Evolutionary conservation across 768 basidiomycete genomes (phyloP).

Genomic region (Rhodotorula kratochvilovae): DNA sequence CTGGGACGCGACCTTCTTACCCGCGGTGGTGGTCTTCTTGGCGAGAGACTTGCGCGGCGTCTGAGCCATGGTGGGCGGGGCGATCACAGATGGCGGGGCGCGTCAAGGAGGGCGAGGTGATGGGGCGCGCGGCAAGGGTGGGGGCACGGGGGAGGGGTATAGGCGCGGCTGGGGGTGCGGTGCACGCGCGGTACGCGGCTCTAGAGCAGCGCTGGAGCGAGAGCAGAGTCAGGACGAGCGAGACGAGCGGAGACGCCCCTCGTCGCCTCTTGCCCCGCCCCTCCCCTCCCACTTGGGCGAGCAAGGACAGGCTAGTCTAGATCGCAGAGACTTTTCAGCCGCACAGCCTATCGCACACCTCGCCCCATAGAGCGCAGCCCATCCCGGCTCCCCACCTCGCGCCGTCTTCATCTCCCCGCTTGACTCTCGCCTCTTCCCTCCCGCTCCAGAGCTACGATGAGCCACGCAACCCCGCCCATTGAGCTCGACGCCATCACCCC

Average conservation of each 20-base stretch:
- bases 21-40: not conserved
- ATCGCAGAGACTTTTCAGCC: not conserved
- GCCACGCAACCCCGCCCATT: not conserved
- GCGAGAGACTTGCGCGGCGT: not conserved
- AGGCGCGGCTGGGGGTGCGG: not conserved
- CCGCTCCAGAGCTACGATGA: not conserved
- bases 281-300: not conserved
- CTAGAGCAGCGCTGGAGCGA: no score
- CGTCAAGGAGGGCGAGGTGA: not conserved
- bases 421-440: not conserved
- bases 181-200: no score
- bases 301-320: not conserved
- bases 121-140: not conserved
- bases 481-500: not conserved
- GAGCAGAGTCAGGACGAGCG: no score
- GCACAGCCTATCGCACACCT: not conserved
- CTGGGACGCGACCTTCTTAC: not conserved
- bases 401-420: not conserved
- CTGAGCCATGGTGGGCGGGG: not conserved
- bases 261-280: not conserved
- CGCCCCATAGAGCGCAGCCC: not conserved
- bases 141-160: not conserved
- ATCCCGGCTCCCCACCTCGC: not conserved
- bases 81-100: slow-evolving; percentile 10
- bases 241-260: no score